Percentiles rank a stretch among this genome's conserved stretches.
Conservation (phyloP, 257 asterid genomes). For the Hygrophila difformis region DNA sequence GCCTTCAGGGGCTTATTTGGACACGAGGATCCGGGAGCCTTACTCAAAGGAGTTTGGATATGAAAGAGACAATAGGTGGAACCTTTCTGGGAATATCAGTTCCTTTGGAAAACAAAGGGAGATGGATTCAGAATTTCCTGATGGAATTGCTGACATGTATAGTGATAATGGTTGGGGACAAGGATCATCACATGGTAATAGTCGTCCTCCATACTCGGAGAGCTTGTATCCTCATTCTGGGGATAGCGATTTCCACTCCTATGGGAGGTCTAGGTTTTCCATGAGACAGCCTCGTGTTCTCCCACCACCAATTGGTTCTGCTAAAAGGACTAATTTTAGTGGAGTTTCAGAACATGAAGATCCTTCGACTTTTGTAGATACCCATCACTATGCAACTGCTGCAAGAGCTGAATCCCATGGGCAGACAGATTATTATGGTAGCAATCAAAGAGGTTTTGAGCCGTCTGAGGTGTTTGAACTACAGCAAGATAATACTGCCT, state of each 20-base stretch:
- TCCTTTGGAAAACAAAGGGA: constrained; percentile 49
- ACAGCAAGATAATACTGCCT: constrained; percentile 30
- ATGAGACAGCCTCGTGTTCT: constrained; percentile 90
- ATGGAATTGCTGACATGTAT: constrained; percentile 39
- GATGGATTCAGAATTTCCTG: constrained; percentile 50
- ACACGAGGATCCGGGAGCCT: constrained; percentile 43
- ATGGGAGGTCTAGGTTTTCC: constrained; percentile 81
- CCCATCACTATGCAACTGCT: constrained; percentile 24
- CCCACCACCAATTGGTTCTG: constrained; percentile 75
- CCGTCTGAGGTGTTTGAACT: constrained; percentile 34
- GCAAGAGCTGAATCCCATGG: constrained; percentile 36
- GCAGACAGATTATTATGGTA: constrained; percentile 39
- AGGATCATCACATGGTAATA: constrained; percentile 34
- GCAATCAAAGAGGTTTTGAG: constrained; percentile 41
- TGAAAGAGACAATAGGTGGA: constrained; percentile 66
- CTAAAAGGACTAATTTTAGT: constrained; percentile 46
- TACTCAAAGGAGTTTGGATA: constrained; percentile 56
- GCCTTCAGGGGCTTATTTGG: constrained; percentile 41
- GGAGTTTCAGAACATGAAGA: constrained; percentile 36
- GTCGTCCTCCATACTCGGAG: constrained; percentile 48
- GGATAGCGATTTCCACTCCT: constrained; percentile 49
- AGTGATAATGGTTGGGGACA: constrained; percentile 67
- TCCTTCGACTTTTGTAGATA: constrained; percentile 38
- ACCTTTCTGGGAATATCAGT: constrained; percentile 44
- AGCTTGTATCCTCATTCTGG: constrained; percentile 52